These are phyloP conservation scores for Colletotrichum kahawae DNA, from an alignment of 2,329 filamentous ascomycete genomes.

Conservation along the genomic window DNA sequence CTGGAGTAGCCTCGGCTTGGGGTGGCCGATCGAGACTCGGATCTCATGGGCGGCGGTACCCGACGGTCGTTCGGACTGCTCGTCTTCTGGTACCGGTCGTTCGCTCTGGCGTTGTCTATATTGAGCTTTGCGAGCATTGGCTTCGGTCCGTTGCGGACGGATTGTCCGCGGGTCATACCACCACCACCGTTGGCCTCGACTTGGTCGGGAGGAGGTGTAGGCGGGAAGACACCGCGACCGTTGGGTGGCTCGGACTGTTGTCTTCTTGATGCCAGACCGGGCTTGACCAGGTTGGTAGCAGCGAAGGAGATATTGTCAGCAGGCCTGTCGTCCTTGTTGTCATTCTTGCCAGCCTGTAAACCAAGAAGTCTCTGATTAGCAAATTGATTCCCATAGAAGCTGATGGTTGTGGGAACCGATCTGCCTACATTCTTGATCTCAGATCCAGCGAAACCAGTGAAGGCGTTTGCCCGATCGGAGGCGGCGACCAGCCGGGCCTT, in stretches of 20 bases:
- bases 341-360: slow-evolving; percentile 52
- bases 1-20: slow-evolving; percentile 39
- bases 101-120: slow-evolving; percentile 57
- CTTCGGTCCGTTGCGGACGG: slow-evolving; percentile 66
- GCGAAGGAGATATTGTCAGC: slow-evolving; percentile 88
- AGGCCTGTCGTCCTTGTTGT: slow-evolving; percentile 78
- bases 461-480: slow-evolving; percentile 79
- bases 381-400: slow-evolving; percentile 10
- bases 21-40: slow-evolving; percentile 51
- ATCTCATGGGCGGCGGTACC: slow-evolving; percentile 32
- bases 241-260: slow-evolving; percentile 87
- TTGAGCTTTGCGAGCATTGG: slow-evolving; percentile 68
- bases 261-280: slow-evolving; percentile 77
- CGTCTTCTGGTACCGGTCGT: slow-evolving; percentile 60
- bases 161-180: slow-evolving; percentile 58
- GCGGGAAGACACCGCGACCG: slow-evolving; percentile 82
- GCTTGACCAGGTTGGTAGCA: slow-evolving; percentile 90
- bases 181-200: slow-evolving; percentile 59
- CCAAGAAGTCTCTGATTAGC: slow-evolving; percentile 27
- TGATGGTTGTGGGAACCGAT: not conserved
- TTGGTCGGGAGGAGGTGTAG: slow-evolving; percentile 95
- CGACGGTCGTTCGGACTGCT: slow-evolving; percentile 41
- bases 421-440: slow-evolving; percentile 75
- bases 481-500: slow-evolving; percentile 94
- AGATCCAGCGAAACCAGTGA: slow-evolving; percentile 80